Base-by-base conservation (phyloP, 1,139 yeast species). In the Hansenula sp. region DNA sequence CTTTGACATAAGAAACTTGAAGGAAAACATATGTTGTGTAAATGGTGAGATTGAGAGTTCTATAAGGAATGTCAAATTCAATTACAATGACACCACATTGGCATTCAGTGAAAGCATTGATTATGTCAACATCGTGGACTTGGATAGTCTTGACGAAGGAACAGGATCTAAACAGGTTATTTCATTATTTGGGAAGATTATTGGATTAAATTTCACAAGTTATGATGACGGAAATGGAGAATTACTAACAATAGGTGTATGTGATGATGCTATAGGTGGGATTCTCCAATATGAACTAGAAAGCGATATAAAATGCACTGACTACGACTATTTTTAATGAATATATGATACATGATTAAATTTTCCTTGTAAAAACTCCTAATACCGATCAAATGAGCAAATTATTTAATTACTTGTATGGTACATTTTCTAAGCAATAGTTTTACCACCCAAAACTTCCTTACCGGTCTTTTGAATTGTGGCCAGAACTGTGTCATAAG, bases 381-480 rank as follows among this genome's bases (percentile, higher is more conserved):
- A n/a, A n/a, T n/a, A n/a, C n/a, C n/a, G n/a, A n/a, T n/a, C n/a
- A n/a, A n/a, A n/a, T n/a, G n/a, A n/a, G n/a, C n/a, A n/a, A n/a
- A n/a, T n/a, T n/a, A n/a, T n/a, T n/a, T n/a, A n/a, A n/a, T n/a
- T n/a, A n/a, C n/a, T n/a, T n/a, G n/a, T n/a, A n/a, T n/a, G n/a
- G n/a, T n/a, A n/a, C 16, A 16, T 29, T 8, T 18, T 14, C 20
- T 38, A 38, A 34, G 41, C 42, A 13, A 51, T 34, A 24, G 69
- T 64, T 44, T 73, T 71, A 11, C 96, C 96, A 24, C 73, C 72
- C 44, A 74, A 70, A 44, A 92, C 84, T 55, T 79, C 79, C 70
- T 90, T 92, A 26, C 98, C 98, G 2, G 97, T 89, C 70, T 90
- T 92, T 48, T 82, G 71, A 53, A 92, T 90, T 43, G 89, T 79